A percentile compares a stretch with the other conserved stretches of the same genome.
phyloP scores from a whole-genome alignment of 2,329 filamentous ascomycete species.

The Geoglossum cookeanum region DNA sequence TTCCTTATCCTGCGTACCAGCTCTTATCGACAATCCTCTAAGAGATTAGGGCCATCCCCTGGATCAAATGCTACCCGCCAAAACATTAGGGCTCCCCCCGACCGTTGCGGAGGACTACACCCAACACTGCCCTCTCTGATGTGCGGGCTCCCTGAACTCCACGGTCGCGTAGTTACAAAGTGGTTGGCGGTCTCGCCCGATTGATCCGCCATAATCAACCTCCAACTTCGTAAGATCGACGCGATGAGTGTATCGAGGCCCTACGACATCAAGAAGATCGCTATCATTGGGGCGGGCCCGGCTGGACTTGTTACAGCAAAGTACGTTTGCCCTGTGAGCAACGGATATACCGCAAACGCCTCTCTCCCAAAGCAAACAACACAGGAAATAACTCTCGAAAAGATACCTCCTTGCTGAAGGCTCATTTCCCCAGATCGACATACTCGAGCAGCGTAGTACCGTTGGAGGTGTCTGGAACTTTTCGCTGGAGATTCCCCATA shows the following conservation, averaged over 20 bases:
- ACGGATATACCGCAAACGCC: background rate
- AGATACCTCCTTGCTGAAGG: conserved; percentile 56
- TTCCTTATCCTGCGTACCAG: too few relatives aligned
- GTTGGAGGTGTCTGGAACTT: conserved; percentile 83
- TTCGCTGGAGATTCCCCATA: conserved; percentile 27
- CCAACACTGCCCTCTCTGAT: too few relatives aligned
- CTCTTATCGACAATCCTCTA: too few relatives aligned
- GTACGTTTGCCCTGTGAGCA: conserved; percentile 15
- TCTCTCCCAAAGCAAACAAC: background rate
- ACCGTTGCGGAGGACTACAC: too few relatives aligned
- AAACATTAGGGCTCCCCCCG: too few relatives aligned
- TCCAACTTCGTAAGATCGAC: background rate
- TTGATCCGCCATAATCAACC: too few relatives aligned
- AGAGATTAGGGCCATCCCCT: too few relatives aligned
- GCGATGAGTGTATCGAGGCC: background rate
- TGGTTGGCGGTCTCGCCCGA: too few relatives aligned
- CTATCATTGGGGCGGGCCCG: conserved; percentile 69
- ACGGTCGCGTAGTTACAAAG: too few relatives aligned
- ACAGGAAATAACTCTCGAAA: background rate
- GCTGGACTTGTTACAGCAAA: conserved; percentile 62
- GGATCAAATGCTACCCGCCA: too few relatives aligned
- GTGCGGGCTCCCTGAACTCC: too few relatives aligned
- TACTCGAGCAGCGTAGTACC: conserved; percentile 64
- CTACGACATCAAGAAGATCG: conserved; percentile 37
- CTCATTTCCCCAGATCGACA: conserved; percentile 46